Percentiles rank a stretch among this genome's conserved stretches.
These are phyloP conservation scores for Sporobolomyces roseus DNA, from an alignment of 768 basidiomycete species.

Conservation along the genomic window DNA sequence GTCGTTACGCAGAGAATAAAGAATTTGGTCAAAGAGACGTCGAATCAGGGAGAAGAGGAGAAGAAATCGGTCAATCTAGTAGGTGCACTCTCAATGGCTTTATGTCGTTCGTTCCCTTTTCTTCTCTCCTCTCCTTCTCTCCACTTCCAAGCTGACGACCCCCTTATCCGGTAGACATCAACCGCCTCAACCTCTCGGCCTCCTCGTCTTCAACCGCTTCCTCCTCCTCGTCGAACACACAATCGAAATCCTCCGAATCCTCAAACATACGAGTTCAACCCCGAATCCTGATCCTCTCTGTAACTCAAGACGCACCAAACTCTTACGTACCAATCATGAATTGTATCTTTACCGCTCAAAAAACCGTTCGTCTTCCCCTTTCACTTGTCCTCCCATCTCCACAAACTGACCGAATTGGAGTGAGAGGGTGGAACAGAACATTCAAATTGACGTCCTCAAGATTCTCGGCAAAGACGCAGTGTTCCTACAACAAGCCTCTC, in stretches of 20 bases:
- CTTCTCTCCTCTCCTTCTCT: too few species aligned
- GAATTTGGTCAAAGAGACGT: constrained; percentile 58
- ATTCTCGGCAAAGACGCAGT: constrained; percentile 77
- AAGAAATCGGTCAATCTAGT: constrained; percentile 68
- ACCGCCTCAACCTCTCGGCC: constrained; percentile 54
- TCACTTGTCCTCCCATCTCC: background rate
- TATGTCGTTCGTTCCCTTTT: constrained; percentile 85
- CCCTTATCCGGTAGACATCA: constrained; percentile 57
- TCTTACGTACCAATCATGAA: constrained; percentile 99
- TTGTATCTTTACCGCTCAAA: constrained; percentile 97
- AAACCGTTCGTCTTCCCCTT: constrained; percentile 58
- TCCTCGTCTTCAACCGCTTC: constrained; percentile 39
- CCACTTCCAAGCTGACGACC: too few species aligned
- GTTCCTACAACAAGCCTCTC: constrained; percentile 94
- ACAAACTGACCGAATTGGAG: too few species aligned
- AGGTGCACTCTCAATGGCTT: constrained; percentile 80
- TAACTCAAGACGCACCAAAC: constrained; percentile 80
- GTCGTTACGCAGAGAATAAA: constrained; percentile 62
- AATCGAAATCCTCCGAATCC: constrained; percentile 19
- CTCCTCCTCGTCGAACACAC: constrained; percentile 3
- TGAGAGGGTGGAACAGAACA: constrained; percentile 78
- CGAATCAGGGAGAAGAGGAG: too few species aligned
- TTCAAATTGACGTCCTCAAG: constrained; percentile 94
- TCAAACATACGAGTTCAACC: constrained; percentile 49
- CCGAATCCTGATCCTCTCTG: constrained; percentile 73